These are phyloP conservation scores for Nakazawaea pomicola DNA, from an alignment of 805 yeast species.

Conservation along the genomic window DNA sequence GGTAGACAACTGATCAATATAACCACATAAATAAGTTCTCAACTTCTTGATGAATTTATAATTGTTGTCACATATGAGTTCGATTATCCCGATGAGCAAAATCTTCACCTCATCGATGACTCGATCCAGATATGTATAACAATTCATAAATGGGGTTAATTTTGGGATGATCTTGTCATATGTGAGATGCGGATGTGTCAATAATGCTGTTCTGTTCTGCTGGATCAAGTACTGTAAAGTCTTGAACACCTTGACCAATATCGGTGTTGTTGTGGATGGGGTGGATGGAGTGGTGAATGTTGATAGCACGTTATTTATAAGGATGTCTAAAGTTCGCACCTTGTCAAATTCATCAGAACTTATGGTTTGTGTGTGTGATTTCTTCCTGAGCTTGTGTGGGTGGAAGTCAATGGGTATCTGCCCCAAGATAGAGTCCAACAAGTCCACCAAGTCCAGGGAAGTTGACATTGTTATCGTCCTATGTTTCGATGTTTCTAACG, in stretches of 20 bases:
- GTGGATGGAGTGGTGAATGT: constrained; percentile 15
- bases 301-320: constrained; percentile 24
- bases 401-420: constrained; percentile 4
- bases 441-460: constrained; percentile 8
- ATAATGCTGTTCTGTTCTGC: constrained; percentile 21
- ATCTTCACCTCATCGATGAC: constrained; percentile 6
- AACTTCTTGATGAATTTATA: background rate
- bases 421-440: constrained; percentile 12
- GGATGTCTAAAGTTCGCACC: constrained; percentile 24
- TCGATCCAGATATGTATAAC: background rate
- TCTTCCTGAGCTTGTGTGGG: background rate
- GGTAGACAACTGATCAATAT: background rate
- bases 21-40: background rate
- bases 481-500: background rate
- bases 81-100: constrained; percentile 3
- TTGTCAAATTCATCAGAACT: constrained; percentile 17
- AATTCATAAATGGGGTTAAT: constrained; percentile 6
- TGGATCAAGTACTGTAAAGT: constrained; percentile 20
- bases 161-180: background rate
- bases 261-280: constrained; percentile 16
- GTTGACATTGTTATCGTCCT: constrained; percentile 4
- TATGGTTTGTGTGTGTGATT: background rate
- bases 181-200: constrained; percentile 19
- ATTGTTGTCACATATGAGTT: constrained; percentile 3
- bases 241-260: constrained; percentile 23